phyloP scores from a whole-genome alignment of 2,329 filamentous ascomycete genomes.

The Fragosphaeria purpurea region DNA sequence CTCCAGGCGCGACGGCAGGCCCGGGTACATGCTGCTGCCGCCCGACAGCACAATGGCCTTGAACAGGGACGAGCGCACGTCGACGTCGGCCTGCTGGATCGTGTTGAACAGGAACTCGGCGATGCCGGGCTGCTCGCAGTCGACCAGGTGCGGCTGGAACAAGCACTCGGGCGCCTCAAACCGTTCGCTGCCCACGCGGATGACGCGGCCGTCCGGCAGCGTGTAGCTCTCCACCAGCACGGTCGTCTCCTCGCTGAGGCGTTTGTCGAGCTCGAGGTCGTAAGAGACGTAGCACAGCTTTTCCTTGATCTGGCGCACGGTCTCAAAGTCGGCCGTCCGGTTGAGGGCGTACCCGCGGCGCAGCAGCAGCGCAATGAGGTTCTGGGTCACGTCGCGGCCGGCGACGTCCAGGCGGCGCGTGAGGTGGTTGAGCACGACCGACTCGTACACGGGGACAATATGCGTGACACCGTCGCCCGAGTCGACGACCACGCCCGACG shows the following conservation, averaged over 20 bases:
- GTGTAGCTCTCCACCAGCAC: constrained; percentile 97
- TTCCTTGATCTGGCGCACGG: constrained; percentile 98
- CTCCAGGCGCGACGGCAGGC: constrained; percentile 84
- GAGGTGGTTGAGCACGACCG: constrained; percentile 92
- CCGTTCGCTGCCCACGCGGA: constrained; percentile 89
- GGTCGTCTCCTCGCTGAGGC: constrained; percentile 92
- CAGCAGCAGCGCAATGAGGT: constrained; percentile 88
- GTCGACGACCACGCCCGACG: constrained; percentile 94
- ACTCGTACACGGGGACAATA: constrained; percentile 97
- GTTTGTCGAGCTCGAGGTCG: constrained; percentile 91
- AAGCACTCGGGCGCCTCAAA: constrained; percentile 97
- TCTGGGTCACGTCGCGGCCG: constrained; percentile 94
- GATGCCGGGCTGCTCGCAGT: constrained; percentile 93
- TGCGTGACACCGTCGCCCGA: constrained; percentile 97
- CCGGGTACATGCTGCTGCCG: constrained; percentile 98
- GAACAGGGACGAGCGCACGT: constrained; percentile 87
- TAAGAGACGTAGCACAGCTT: constrained; percentile 99
- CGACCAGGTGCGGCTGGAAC: constrained; percentile 96
- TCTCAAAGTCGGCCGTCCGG: constrained; percentile 97
- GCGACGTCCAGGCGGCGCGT: constrained; percentile 91
- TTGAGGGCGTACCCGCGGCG: constrained; percentile 94
- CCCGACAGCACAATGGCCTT: constrained; percentile 96
- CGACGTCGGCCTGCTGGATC: constrained; percentile 90
- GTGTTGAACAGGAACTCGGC: constrained; percentile 98
- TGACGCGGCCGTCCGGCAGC: constrained; percentile 88